Evolutionary conservation across 148 eudicot genomes (phyloP).

Genomic region (Polygonum aviculare): DNA sequence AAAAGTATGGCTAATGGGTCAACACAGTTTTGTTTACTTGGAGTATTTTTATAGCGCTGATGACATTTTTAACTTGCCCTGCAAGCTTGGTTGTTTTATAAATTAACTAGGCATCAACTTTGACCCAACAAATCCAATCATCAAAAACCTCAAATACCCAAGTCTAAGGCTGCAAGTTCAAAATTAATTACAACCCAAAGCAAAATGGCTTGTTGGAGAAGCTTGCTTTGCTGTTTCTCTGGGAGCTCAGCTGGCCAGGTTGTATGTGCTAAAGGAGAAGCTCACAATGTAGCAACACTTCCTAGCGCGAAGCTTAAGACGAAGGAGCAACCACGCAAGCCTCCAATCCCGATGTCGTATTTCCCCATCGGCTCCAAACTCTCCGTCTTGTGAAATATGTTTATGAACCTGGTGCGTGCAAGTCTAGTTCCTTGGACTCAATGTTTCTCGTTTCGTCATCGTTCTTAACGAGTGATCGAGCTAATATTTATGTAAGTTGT

Average conservation of each 20-base stretch:
- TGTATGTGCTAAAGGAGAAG: too few species aligned
- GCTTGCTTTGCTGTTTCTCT: neutral
- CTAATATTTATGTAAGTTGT: too few species aligned
- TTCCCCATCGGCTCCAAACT: neutral
- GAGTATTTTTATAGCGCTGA: neutral
- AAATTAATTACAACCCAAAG: too few species aligned
- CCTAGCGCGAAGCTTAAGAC: neutral
- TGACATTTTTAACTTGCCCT: neutral
- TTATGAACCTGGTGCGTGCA: too few species aligned
- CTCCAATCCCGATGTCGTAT: neutral
- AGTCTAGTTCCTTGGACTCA: too few species aligned
- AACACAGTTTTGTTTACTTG: too few species aligned
- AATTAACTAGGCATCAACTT: neutral
- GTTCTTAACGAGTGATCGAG: too few species aligned
- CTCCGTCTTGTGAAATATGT: neutral
- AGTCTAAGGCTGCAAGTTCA: too few species aligned
- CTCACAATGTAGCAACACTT: too few species aligned
- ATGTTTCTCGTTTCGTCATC: too few species aligned
- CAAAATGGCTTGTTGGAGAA: neutral
- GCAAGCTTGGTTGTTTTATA: neutral
- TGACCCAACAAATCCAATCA: neutral
- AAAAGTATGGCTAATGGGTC: too few species aligned
- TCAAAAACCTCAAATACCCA: neutral
- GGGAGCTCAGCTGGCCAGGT: neutral
- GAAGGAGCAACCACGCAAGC: neutral